These are phyloP conservation scores for Collybia mongolica DNA, from an alignment of 768 basidiomycete species.

Conservation along the genomic window DNA sequence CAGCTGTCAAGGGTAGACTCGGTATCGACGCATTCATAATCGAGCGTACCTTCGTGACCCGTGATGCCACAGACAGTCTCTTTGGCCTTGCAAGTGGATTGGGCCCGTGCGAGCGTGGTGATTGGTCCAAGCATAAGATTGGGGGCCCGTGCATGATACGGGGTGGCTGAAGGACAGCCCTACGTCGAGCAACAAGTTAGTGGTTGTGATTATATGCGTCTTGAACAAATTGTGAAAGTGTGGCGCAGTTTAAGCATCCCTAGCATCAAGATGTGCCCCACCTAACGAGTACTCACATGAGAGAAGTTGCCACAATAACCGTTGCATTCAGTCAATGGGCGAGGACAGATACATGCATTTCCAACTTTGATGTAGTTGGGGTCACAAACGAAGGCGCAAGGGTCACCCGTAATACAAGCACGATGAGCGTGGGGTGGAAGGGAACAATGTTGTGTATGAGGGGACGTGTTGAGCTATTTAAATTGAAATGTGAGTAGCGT, in stretches of 20 bases:
- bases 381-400: constrained; percentile 16
- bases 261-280: too few relatives aligned
- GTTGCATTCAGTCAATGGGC: constrained; percentile 36
- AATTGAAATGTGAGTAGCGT: not conserved
- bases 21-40: constrained; percentile 40
- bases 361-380: constrained; percentile 11
- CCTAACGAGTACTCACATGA: constrained; percentile 23
- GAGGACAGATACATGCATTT: constrained; percentile 33
- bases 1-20: constrained; percentile 34
- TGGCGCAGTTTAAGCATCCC: too few relatives aligned
- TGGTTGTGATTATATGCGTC: not conserved
- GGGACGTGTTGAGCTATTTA: constrained; percentile 15
- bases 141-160: too few relatives aligned
- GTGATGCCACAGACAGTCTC: constrained; percentile 37
- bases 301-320: constrained; percentile 34
- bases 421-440: constrained; percentile 16
- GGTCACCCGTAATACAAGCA: constrained; percentile 6
- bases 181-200: constrained; percentile 12
- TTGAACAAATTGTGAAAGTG: not conserved
- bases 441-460: constrained; percentile 9
- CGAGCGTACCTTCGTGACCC: constrained; percentile 23
- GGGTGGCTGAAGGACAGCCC: constrained; percentile 31
- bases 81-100: constrained; percentile 22
- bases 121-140: constrained; percentile 9
- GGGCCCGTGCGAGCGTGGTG: constrained; percentile 27